Evolutionary conservation across 202 grass and related monocot species (phyloP).

Genomic region (Elaeis oleifera): DNA sequence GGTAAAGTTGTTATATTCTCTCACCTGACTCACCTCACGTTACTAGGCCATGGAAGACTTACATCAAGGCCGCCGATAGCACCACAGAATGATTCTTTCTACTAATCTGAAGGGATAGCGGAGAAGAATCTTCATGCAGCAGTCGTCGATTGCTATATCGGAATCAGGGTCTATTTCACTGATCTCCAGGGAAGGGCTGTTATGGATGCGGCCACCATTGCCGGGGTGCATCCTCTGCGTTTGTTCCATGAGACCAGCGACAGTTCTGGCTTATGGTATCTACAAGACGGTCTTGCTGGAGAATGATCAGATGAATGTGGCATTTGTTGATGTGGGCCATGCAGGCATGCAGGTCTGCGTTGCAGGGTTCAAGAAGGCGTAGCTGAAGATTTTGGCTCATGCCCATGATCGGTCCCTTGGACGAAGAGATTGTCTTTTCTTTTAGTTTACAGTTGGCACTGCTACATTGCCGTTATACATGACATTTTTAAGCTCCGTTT

Average conservation of each 20-base stretch:
- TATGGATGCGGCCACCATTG: conserved; percentile 72
- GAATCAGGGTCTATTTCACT: conserved; percentile 75
- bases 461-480: too few relatives aligned
- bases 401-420: conserved; percentile 79
- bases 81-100: conserved; percentile 75
- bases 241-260: conserved; percentile 93
- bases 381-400: conserved; percentile 79
- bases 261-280: conserved; percentile 85
- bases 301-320: conserved; percentile 80
- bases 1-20: too few relatives aligned
- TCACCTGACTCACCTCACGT: too few relatives aligned
- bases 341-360: conserved; percentile 98
- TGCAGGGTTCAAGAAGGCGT: conserved; percentile 76
- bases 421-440: conserved; percentile 51
- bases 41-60: too few relatives aligned
- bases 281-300: conserved; percentile 87
- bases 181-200: conserved; percentile 25
- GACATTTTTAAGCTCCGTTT: too few relatives aligned
- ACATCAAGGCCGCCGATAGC: conserved; percentile 22
- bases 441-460: too few relatives aligned
- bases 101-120: conserved; percentile 65
- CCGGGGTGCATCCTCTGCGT: conserved; percentile 54
- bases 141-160: conserved; percentile 80
- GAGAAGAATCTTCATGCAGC: conserved; percentile 73
- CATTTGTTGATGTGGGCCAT: conserved; percentile 88